Percentiles rank a stretch among this genome's conserved stretches.
Evolutionary conservation across 192 early-diverging fungal genomes (phyloP).

Genomic region (Linnemannia exigua): DNA sequence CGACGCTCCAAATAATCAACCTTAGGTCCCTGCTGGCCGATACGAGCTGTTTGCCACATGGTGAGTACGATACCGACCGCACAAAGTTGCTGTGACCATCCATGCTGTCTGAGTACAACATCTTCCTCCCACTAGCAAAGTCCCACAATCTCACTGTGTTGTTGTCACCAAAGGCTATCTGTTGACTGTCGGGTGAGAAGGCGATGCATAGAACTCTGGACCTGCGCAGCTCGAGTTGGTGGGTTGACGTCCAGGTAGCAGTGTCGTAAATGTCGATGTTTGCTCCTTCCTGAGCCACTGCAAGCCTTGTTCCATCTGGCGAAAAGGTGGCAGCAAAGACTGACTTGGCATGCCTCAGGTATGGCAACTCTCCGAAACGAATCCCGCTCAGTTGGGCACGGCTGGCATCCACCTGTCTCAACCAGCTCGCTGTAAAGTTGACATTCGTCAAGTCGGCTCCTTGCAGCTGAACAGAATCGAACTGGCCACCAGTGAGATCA

Average conservation of each 20-base stretch:
- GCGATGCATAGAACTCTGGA: not conserved
- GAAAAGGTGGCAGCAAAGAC: not conserved
- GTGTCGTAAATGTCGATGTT: not conserved
- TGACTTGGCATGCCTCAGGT: not conserved
- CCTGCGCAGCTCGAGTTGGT: not conserved
- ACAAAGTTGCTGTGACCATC: not conserved
- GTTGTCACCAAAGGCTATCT: not conserved
- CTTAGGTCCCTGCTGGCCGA: not conserved
- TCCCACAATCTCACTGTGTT: not conserved
- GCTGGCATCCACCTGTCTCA: not conserved
- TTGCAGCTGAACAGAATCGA: conserved; percentile 6
- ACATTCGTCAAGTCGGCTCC: conserved; percentile 5
- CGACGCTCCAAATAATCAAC: not conserved
- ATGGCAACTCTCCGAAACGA: not conserved
- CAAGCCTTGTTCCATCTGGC: not conserved
- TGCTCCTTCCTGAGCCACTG: not conserved
- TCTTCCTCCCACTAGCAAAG: not conserved
- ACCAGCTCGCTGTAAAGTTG: not conserved
- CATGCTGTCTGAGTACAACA: not conserved
- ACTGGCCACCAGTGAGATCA: conserved; percentile 5
- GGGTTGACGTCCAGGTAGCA: not conserved
- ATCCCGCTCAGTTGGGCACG: not conserved
- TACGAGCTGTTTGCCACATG: not conserved
- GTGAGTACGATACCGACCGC: not conserved
- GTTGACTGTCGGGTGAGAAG: not conserved